A percentile compares a stretch with the other conserved stretches of the same genome.
Evolutionary conservation across 441 rosid genomes (phyloP).

Genomic region (Adansonia madagascariensis): DNA sequence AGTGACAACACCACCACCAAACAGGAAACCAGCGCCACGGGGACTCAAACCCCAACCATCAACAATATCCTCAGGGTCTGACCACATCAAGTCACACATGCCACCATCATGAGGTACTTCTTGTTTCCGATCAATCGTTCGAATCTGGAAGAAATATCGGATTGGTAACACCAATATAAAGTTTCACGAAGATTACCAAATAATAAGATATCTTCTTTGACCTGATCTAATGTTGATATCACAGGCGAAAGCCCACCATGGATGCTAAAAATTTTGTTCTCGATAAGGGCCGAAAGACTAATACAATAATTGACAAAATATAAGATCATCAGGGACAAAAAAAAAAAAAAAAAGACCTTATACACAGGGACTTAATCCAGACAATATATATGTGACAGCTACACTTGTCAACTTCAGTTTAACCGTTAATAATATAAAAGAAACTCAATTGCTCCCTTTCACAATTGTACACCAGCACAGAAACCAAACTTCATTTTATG

Average conservation of each 20-base stretch:
- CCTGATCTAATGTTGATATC: constrained; percentile 86
- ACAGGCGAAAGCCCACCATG: constrained; percentile 94
- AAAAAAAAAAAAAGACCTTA: not conserved
- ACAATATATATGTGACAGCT: not conserved
- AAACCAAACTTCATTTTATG: not conserved
- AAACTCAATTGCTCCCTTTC: not conserved
- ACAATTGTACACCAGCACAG: not conserved
- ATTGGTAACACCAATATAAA: constrained; percentile 3
- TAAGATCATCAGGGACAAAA: constrained; percentile 1
- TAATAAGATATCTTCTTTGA: constrained; percentile 36
- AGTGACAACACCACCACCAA: constrained; percentile 83
- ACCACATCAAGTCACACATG: constrained; percentile 95
- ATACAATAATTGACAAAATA: constrained; percentile 28
- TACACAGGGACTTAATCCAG: not conserved
- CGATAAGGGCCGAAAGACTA: constrained; percentile 89
- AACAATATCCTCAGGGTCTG: constrained; percentile 90
- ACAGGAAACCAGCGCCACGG: constrained; percentile 85
- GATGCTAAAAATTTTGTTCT: constrained; percentile 82
- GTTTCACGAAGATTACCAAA: constrained; percentile 19
- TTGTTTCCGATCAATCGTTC: constrained; percentile 81
- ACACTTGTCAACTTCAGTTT: not conserved
- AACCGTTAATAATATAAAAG: not conserved
- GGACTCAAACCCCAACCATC: constrained; percentile 98
- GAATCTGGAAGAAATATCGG: constrained; percentile 51
- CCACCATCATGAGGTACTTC: constrained; percentile 69